These are phyloP conservation scores for Aspergillus sp. DNA, from an alignment of 2,329 filamentous ascomycete genomes.

Conservation along the genomic window DNA sequence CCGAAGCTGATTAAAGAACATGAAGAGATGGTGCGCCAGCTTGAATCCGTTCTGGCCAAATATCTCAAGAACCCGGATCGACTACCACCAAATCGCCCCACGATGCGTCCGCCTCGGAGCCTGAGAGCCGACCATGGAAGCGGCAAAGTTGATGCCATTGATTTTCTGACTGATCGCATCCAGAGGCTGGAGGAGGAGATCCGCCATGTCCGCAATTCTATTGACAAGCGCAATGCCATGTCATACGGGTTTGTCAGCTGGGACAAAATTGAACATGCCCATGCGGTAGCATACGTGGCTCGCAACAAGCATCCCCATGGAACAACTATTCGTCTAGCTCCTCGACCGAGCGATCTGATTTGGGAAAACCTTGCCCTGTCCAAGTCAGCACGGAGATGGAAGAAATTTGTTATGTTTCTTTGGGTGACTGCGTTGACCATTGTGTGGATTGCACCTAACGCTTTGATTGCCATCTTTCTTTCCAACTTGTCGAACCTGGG, in stretches of 20 bases:
- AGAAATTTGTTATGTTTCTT: constrained; percentile 74
- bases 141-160: constrained; percentile 86
- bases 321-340: constrained; percentile 74
- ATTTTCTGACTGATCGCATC: constrained; percentile 86
- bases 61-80: constrained; percentile 86
- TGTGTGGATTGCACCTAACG: constrained; percentile 88
- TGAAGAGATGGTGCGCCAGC: constrained; percentile 72
- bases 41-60: constrained; percentile 81
- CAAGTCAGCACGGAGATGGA: constrained; percentile 67
- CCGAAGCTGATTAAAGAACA: constrained; percentile 84
- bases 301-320: constrained; percentile 79
- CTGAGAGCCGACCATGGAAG: constrained; percentile 68
- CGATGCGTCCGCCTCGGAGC: constrained; percentile 76
- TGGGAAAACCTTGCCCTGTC: constrained; percentile 88
- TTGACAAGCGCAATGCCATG: constrained; percentile 86
- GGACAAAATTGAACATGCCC: constrained; percentile 81
- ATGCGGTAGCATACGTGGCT: constrained; percentile 78
- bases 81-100: constrained; percentile 73
- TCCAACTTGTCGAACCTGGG: constrained; percentile 81
- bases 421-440: constrained; percentile 81
- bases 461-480: constrained; percentile 89
- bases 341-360: constrained; percentile 86
- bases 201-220: constrained; percentile 73
- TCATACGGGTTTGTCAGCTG: constrained; percentile 95
- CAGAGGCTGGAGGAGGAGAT: constrained; percentile 79